Conservation (phyloP, 345 rosid species). For the Murraya paniculata region DNA sequence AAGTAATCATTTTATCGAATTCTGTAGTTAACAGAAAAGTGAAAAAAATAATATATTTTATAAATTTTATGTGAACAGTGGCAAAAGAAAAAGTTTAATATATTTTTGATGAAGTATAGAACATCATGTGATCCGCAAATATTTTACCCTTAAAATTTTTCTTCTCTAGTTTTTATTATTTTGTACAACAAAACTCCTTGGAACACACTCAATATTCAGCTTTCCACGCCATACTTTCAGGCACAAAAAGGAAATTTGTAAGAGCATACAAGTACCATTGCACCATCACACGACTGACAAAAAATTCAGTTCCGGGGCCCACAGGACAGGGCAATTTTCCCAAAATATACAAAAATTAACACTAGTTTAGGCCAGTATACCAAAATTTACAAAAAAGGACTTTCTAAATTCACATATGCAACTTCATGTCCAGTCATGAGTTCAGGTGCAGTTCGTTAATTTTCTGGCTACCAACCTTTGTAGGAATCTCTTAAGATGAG, state of each 20-base stretch:
- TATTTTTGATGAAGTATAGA: no score
- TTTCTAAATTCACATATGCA: not conserved
- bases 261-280: not conserved
- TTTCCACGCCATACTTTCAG: not conserved
- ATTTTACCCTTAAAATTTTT: no score
- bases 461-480: not conserved
- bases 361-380: slow-evolving; percentile 3
- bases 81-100: no score
- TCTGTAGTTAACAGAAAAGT: no score
- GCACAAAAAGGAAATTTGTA: not conserved
- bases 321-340: not conserved
- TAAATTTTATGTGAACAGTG: no score
- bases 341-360: slow-evolving; percentile 8
- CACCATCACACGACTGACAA: not conserved
- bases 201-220: not conserved
- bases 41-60: no score
- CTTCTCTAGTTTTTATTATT: no score
- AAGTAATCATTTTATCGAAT: no score
- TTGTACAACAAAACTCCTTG: no score
- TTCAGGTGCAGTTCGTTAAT: slow-evolving; percentile 8
- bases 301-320: not conserved
- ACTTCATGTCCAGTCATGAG: slow-evolving; percentile 7
- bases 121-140: no score
- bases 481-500: slow-evolving; percentile 12
- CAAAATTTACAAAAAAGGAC: slow-evolving; percentile 18